Evolutionary conservation across 2,329 filamentous ascomycete genomes (phyloP), one percentile per base, ranked within the genome.

Genomic region (Fusarium sp.): DNA sequence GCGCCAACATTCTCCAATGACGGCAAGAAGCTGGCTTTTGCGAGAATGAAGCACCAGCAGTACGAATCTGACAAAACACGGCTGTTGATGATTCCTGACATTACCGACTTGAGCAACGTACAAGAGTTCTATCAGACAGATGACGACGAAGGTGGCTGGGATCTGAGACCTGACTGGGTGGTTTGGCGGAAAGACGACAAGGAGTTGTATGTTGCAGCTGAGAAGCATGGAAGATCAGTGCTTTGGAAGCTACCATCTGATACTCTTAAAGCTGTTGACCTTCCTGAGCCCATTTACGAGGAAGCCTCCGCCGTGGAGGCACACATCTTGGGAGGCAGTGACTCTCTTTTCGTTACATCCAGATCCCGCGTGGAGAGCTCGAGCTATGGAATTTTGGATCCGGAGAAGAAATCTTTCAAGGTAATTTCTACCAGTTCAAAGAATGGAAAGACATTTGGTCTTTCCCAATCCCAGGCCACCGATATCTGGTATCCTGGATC

Each of bases 31-130:
- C 82, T 95, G 26, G 92, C 88, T 3, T 97, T 96, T 76, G 83
- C 92, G 30, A 88, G 92, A 64, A 97, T 96, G 94, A 86, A 87
- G 66, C 86, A 86, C 56, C 84, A 87, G 51, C 88, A 90, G 61
- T 97, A 97, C 76, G 94, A 97, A 78, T 87, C 90, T 17, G 93
- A 97, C 80, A 80, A 81, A 69, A 86, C 90, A 44, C 86, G 89
- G 44, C 80, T 93, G 6, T 79, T 94, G 65, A 79, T 93, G 4
- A 77, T 92, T 8, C 85, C 87, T 2, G 85, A 92, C 70, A 80
- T 92, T 48, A 77, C 76, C 15, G 84, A 89, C 62, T 79, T 89
- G 11, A 81, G 81, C 61, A 85, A 86, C 60, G 85, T 89, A 14
- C 82, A 88, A 65, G 87, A 90, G 71, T 89, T 90, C 62, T 90